Base-by-base conservation (phyloP, 1,139 yeast genomes). In the Pichia sp. region DNA sequence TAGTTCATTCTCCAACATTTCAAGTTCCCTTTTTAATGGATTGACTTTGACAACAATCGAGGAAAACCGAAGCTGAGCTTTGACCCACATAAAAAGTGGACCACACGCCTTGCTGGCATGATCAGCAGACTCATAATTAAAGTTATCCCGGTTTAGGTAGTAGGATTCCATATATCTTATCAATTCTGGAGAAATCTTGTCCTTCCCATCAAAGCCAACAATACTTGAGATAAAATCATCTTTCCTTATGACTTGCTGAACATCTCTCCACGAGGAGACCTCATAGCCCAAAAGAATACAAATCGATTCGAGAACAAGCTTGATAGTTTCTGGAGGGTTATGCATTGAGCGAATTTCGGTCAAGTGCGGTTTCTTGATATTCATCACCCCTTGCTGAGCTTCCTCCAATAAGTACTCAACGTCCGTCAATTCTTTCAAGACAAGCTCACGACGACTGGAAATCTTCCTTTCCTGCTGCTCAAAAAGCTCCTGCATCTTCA, bases 91-190 rank as follows among this genome's bases (percentile, higher is more conserved):
- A 21, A 84, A 56, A 33, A 91, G 63, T 0, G 98, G 98, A 0
- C 96, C 97, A 63, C 96, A 87, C 0, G 97, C 96, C 52, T 84
- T 86, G 59, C 94, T 82, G 3, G 97, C 97, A 34, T 96, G 66
- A 51, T 84, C 76, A 0, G 85, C 96, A 0, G 81, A 62, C 37
- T 81, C 91, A 50, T 63, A 82, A 31, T 72, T 85, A 52, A 72
- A 88, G 36, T 74, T 82, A 0, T 78, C 71, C 37, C 78, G 62
- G 0, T 79, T 61, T 19, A 88, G 60, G 49, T 83, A 91, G 1
- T 63, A 66, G 2, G 58, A 50, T 36, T 76, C 77, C 81, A 85
- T 77, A 40, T 60, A 67, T 3, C 58, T 54, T 29, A 84, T 62
- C 22, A 77, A 51, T 13, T 66, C 70, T 1, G 63, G 54, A 0